A percentile compares a stretch with the other conserved stretches of the same genome.
Conservation (phyloP, 148 eudicot genomes). For the Nepenthes mirabilis region DNA sequence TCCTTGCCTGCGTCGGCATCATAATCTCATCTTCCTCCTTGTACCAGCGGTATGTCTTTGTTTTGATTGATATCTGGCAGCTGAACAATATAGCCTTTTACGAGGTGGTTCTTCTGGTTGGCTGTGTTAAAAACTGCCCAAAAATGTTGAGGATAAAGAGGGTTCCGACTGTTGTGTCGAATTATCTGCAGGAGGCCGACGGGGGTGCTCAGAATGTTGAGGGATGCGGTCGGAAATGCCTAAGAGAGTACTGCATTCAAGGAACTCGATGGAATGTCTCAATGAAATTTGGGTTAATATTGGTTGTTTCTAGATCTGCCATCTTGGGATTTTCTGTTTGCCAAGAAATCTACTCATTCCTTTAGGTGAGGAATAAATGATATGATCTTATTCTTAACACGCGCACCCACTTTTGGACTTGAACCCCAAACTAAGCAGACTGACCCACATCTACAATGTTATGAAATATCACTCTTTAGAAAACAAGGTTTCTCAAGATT, state of each 20-base stretch:
- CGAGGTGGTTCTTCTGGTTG: neutral
- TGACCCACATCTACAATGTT: too few relatives aligned
- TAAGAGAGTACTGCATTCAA: conserved; percentile 68
- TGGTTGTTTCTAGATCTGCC: neutral
- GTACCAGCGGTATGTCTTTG: neutral
- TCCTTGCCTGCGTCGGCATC: conserved; percentile 62
- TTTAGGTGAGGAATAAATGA: too few relatives aligned
- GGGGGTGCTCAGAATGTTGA: conserved; percentile 22
- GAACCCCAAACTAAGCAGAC: too few relatives aligned
- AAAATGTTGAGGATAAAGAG: conserved; percentile 83
- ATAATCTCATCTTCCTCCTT: neutral
- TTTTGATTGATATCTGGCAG: neutral
- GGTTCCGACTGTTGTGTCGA: conserved; percentile 91
- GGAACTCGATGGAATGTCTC: conserved; percentile 26
- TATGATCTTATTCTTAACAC: too few relatives aligned
- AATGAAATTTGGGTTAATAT: neutral
- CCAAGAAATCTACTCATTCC: too few relatives aligned
- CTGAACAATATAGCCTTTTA: neutral
- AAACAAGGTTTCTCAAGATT: too few relatives aligned
- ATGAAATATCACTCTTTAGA: too few relatives aligned
- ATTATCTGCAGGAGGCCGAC: conserved; percentile 78
- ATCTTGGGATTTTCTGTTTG: neutral
- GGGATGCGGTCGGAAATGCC: conserved; percentile 92
- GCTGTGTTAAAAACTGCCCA: neutral
- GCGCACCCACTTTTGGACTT: too few relatives aligned